Evolutionary conservation across 371 early-diverging fungal species (phyloP).

Genomic region (Batkoa obscura): DNA sequence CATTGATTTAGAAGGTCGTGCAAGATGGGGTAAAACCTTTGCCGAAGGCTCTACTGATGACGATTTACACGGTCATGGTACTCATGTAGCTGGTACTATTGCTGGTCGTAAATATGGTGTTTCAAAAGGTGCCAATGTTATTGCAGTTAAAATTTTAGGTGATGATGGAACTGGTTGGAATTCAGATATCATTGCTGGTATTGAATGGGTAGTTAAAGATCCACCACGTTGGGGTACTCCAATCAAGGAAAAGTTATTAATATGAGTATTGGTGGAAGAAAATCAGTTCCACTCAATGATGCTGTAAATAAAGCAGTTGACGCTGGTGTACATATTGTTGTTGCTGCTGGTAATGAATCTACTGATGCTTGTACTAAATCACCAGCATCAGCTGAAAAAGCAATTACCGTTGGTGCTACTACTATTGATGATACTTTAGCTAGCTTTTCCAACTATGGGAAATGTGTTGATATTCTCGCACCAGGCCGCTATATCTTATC

Average conservation of each 20-base stretch:
- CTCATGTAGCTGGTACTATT: constrained; percentile 36
- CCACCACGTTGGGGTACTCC: not conserved
- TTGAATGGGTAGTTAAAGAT: constrained; percentile 17
- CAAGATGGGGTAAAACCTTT: constrained; percentile 26
- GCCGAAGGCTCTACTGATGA: constrained; percentile 19
- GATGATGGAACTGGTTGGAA: constrained; percentile 28
- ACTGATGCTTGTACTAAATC: constrained; percentile 30
- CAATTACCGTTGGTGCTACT: constrained; percentile 45
- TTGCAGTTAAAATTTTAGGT: constrained; percentile 37
- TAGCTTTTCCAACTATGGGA: constrained; percentile 49
- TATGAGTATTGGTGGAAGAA: constrained; percentile 36
- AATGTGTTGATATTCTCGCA: constrained; percentile 44
- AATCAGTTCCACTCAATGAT: constrained; percentile 17
- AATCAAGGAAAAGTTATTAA: constrained; percentile 14
- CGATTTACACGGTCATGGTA: constrained; percentile 28
- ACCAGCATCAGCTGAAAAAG: constrained; percentile 32
- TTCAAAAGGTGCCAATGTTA: constrained; percentile 20
- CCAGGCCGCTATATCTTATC: constrained; percentile 81
- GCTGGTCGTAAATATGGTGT: constrained; percentile 27
- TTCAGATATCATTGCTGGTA: constrained; percentile 40
- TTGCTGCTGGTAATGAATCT: constrained; percentile 44
- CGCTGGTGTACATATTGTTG: constrained; percentile 27
- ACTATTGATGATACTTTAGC: constrained; percentile 35
- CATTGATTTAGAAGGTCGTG: constrained; percentile 56
- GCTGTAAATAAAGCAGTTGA: constrained; percentile 10